Evolutionary conservation across 2,329 filamentous ascomycete genomes (phyloP), one percentile per base, ranked within the genome.

Genomic region (Calonectria crousiana): DNA sequence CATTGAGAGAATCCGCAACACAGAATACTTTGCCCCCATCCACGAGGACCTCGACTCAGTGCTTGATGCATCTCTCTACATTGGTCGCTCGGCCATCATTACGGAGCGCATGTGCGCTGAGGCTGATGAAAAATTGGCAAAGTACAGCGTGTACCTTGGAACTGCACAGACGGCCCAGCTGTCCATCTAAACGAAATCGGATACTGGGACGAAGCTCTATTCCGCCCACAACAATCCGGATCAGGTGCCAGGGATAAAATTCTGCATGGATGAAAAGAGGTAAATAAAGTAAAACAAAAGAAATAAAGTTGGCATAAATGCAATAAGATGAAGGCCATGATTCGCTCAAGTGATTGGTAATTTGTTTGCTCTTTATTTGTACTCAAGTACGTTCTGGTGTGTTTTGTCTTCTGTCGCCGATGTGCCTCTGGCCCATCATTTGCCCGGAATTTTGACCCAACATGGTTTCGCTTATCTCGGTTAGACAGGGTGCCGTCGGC

Each of bases 21-120:
- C 72, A 0, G 77, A 76, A n/a, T 78, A 76, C 58, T 78, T 78
- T 52, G 67, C 69, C 44, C 77, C 77, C 0, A 76, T 78, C 34
- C 75, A 74, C 67, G 77, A 28, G 26, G 77, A 78, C 4, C 72
- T 78, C 9, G 77, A 78, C 30, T 62, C 67, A 2, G 73, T 78
- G 65, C 73, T 79, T 30, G 64, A 74, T 38, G 70, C 73, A 2
- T 52, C 75, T 32, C 73, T 77, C 18, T 76, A 79, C 53, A 68
- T 74, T 11, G 78, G 75, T 1, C 76, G 76, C 6, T 78, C 75
- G 4, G 56, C 36, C 4, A 64, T 73, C 32, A 74, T 78, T 34
- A 74, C 76, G 1, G 74, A 78, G 34, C 71, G 75, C 28, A 76
- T 72, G 47, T 78, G 76, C 41, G 76, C 74, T 6, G 75, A 71